Base-by-base conservation (phyloP, 2,329 filamentous ascomycete genomes). In the Penicillium nordicum region DNA sequence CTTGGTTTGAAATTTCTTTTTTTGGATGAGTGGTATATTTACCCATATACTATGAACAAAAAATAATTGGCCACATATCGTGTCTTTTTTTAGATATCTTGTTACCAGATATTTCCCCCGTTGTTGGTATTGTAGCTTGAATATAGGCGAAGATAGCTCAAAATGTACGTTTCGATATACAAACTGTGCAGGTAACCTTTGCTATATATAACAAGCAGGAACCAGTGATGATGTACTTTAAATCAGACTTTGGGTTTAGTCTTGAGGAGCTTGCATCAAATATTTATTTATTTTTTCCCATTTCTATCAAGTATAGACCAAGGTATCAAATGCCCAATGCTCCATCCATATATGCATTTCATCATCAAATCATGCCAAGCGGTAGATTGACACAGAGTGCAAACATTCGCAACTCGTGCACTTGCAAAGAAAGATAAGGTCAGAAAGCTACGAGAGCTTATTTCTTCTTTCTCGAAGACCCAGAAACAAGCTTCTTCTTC, bases 401-500 rank as follows among this genome's bases (percentile, higher is more conserved):
- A 61, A 62, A 53, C 52, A 50, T 52, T 51, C 45, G 52, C 50
- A 53, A 50, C 49, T 53, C 52, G 59, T 54, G 55, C 50, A 57
- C 59, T 57, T 59, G 54, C 53, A 56, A 51, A 55, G 23, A 55
- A 48, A 63, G 59, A 48, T 41, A 50, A 53, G 29, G 53, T 43
- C 37, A 55, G 38, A 49, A 54, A 59, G 37, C 42, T 36, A 51
- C 60, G 12, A 34, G 32, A 12, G 50, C 50, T 62, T 63, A 76
- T 63, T 74, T 74, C 64, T 71, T 74, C 66, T 74, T 76, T 9
- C 57, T 53, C 6, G 68, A 60, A 14, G 71, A 72, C 5, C 63
- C 50, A 44, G 70, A 64, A 11, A 73, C 65, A 18, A 73, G 63
- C 2, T 65, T 65, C 80, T 97, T 97, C 83, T 99, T 99, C 34